These are phyloP conservation scores for Stagonosporopsis chrysanthemi DNA, from an alignment of 2,329 filamentous ascomycete genomes.

Conservation along the genomic window DNA sequence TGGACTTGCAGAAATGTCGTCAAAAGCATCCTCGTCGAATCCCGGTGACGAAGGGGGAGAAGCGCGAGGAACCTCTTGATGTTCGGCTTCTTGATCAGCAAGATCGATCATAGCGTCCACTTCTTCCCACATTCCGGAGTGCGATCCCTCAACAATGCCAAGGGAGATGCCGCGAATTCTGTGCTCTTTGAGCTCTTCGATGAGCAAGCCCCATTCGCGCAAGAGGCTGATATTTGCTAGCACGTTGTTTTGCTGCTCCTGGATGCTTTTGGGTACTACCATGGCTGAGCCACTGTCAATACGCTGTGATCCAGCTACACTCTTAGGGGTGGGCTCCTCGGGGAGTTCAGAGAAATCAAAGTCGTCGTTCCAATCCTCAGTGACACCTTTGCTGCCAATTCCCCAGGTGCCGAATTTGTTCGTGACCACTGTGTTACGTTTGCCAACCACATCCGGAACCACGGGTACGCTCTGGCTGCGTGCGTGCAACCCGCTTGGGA, in stretches of 20 bases:
- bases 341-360: conserved; percentile 75
- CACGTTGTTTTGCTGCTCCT: conserved; percentile 81
- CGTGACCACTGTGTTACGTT: conserved; percentile 63
- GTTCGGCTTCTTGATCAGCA: conserved; percentile 72
- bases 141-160: conserved; percentile 67
- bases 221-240: conserved; percentile 85
- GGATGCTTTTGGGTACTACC: conserved; percentile 80
- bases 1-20: conserved; percentile 57
- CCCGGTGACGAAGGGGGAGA: conserved; percentile 64
- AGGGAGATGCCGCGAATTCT: conserved; percentile 74
- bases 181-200: conserved; percentile 82
- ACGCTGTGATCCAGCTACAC: conserved; percentile 48
- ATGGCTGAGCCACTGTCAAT: conserved; percentile 61
- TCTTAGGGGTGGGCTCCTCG: conserved; percentile 46
- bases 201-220: conserved; percentile 78
- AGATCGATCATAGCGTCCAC: conserved; percentile 87
- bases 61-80: conserved; percentile 61
- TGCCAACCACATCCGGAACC: conserved; percentile 64
- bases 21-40: conserved; percentile 66
- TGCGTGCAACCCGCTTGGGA: conserved; percentile 73
- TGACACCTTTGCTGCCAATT: conserved; percentile 77
- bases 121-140: conserved; percentile 74
- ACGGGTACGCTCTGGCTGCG: conserved; percentile 83
- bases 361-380: conserved; percentile 90
- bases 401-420: conserved; percentile 85